Conservation (phyloP, 441 rosid genomes). For the Euphorbia schlechtendalii region DNA sequence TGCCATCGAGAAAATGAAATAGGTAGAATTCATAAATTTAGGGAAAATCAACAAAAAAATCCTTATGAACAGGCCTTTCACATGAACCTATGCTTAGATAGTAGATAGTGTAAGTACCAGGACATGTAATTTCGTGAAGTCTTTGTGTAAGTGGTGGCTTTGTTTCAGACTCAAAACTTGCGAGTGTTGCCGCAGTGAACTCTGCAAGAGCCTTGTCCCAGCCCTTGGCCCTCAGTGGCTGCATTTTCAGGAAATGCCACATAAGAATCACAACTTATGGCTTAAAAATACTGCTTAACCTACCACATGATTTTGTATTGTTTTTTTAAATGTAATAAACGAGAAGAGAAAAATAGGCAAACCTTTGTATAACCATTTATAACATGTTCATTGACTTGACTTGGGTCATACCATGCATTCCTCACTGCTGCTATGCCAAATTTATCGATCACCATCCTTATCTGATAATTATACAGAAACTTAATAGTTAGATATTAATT, state of each 20-base stretch:
- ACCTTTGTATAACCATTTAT: slow-evolving; percentile 81
- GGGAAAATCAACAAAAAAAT: no score
- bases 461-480: slow-evolving; percentile 27
- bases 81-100: neutral
- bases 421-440: slow-evolving; percentile 64
- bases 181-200: slow-evolving; percentile 50
- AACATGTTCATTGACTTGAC: slow-evolving; percentile 45
- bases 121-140: slow-evolving; percentile 36
- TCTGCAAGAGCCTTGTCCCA: slow-evolving; percentile 68
- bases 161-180: slow-evolving; percentile 22
- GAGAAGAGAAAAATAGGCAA: slow-evolving; percentile 9
- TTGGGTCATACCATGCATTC: slow-evolving; percentile 71
- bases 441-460: slow-evolving; percentile 58
- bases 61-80: no score
- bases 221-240: slow-evolving; percentile 52
- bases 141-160: slow-evolving; percentile 38
- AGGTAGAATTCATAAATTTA: no score
- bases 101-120: slow-evolving; percentile 8
- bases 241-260: slow-evolving; percentile 19
- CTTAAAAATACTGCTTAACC: slow-evolving; percentile 1
- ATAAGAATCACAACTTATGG: slow-evolving; percentile 5
- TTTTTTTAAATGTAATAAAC: neutral
- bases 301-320: slow-evolving; percentile 1
- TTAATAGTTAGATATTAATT: neutral
- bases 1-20: slow-evolving; percentile 20